Evolutionary conservation across 345 rosid species (phyloP).

Genomic region (Brassica nigra): DNA sequence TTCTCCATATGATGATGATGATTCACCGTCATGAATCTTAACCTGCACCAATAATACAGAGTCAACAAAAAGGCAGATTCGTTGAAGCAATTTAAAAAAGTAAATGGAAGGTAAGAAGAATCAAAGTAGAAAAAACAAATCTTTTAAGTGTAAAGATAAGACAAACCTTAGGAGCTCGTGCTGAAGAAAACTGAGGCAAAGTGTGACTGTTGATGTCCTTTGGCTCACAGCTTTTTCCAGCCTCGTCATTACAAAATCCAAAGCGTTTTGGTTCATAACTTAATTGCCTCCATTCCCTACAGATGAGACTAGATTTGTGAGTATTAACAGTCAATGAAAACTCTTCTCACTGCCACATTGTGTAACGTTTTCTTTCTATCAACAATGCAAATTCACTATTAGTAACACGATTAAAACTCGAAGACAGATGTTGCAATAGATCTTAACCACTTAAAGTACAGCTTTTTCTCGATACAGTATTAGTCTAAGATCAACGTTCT

Average conservation of each 20-base stretch:
- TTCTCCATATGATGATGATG: constrained; percentile 38
- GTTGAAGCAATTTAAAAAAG: not conserved
- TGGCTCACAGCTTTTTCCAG: constrained; percentile 21
- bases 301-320: too few species aligned
- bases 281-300: constrained; percentile 70
- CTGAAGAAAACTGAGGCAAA: constrained; percentile 85
- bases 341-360: not conserved
- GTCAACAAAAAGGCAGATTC: not conserved
- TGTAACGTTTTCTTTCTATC: not conserved
- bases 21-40: constrained; percentile 21
- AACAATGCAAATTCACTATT: not conserved
- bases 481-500: not conserved
- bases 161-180: constrained; percentile 64
- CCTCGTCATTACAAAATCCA: constrained; percentile 52
- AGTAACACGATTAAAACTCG: not conserved
- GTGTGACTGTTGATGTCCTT: constrained; percentile 29
- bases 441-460: not conserved
- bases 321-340: too few species aligned
- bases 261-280: constrained; percentile 50
- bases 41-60: constrained; percentile 33
- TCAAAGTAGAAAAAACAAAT: not conserved
- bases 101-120: not conserved
- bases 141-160: not conserved
- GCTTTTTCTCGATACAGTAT: not conserved
- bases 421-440: not conserved